Conservation (phyloP, 768 basidiomycete species). For the Jaapia argillacea region DNA sequence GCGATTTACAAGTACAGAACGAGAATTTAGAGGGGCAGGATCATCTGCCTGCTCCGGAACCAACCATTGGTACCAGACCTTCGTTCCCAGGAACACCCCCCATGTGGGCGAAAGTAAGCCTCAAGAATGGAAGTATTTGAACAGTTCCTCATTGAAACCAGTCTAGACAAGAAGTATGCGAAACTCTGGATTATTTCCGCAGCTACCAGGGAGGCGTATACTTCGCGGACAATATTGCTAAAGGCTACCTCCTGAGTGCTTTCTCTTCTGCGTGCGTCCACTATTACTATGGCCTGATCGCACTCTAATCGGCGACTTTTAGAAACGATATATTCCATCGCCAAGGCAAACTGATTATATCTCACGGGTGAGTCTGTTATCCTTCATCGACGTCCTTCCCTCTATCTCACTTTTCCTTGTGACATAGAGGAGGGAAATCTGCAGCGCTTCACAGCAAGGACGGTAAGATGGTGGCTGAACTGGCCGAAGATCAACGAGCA, state of each 20-base stretch:
- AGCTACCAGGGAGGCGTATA: conserved; percentile 81
- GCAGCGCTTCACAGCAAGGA: conserved; percentile 38
- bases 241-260: conserved; percentile 70
- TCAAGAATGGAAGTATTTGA: neutral
- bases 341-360: conserved; percentile 63
- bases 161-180: conserved; percentile 82
- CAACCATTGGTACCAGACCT: too few species aligned
- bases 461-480: conserved; percentile 28
- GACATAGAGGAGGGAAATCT: conserved; percentile 65
- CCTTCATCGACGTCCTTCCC: neutral
- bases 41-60: too few species aligned
- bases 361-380: conserved; percentile 73
- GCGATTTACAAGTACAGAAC: too few species aligned
- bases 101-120: conserved; percentile 35
- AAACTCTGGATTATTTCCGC: conserved; percentile 64
- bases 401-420: neutral
- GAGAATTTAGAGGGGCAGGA: too few species aligned
- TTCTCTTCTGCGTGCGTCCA: conserved; percentile 48
- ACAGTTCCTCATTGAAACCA: conserved; percentile 14
- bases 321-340: conserved; percentile 66
- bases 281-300: conserved; percentile 9
- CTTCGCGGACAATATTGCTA: conserved; percentile 43
- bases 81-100: conserved; percentile 15
- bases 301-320: conserved; percentile 7
- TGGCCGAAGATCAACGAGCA: conserved; percentile 57